Percentiles rank a stretch among this genome's conserved stretches.
phyloP scores from a whole-genome alignment of 2,329 filamentous ascomycete genomes.

The Diaporthe destruens region DNA sequence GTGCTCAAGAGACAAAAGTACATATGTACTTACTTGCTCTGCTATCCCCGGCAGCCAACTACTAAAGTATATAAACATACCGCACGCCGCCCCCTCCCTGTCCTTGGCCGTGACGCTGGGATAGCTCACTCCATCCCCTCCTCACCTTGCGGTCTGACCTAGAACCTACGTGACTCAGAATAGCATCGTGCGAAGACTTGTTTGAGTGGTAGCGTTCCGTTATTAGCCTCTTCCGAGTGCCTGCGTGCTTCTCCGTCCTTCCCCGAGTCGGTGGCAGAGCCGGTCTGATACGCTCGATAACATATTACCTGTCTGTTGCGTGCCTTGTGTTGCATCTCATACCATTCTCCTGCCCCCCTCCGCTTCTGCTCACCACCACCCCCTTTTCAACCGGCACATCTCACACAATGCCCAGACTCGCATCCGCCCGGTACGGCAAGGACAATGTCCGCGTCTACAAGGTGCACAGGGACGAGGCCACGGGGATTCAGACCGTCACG shows the following conservation, averaged over 20 bases:
- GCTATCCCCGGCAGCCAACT: not conserved
- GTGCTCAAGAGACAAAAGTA: not conserved
- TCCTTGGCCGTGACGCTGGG: not conserved
- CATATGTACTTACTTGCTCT: not conserved
- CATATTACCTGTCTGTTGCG: not conserved
- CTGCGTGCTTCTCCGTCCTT: constrained; percentile 2
- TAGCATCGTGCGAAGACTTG: constrained; percentile 16
- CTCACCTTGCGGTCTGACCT: not conserved
- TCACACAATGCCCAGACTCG: constrained; percentile 65
- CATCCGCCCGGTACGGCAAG: constrained; percentile 85
- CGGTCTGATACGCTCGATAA: not conserved
- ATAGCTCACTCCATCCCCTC: not conserved
- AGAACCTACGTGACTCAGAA: constrained; percentile 19
- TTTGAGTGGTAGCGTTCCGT: constrained; percentile 9
- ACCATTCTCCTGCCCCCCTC: not conserved
- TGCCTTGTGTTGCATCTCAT: constrained; percentile 8
- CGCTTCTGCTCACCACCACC: not conserved
- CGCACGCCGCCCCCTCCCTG: not conserved
- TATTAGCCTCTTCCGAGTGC: not conserved
- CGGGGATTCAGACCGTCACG: constrained; percentile 84
- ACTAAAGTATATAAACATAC: constrained; percentile 23
- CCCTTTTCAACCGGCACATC: not conserved
- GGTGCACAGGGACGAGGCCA: constrained; percentile 82
- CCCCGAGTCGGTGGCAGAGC: constrained; percentile 2
- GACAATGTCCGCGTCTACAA: constrained; percentile 99